These are phyloP conservation scores for Echium plantagineum DNA, from an alignment of 257 asterid species.

Conservation along the genomic window DNA sequence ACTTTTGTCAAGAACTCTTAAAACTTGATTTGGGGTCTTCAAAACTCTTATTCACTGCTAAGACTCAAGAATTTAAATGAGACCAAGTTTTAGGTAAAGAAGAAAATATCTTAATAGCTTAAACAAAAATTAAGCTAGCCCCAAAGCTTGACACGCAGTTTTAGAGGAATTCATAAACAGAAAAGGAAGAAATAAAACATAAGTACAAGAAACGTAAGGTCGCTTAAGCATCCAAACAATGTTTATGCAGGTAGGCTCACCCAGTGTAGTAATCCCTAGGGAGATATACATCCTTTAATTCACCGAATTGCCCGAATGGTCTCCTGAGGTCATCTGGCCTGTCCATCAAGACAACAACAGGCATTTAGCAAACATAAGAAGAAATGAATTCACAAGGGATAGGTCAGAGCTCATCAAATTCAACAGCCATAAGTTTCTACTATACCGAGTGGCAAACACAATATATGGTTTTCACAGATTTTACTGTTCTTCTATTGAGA, in stretches of 20 bases:
- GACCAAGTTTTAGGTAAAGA: conserved; percentile 18
- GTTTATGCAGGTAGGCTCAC: conserved; percentile 26
- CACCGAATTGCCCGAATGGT: conserved; percentile 85
- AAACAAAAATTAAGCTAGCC: too few relatives aligned
- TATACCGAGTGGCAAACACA: too few relatives aligned
- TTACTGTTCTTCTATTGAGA: too few relatives aligned
- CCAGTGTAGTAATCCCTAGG: conserved; percentile 87
- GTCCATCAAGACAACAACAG: conserved; percentile 1
- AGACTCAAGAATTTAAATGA: conserved; percentile 27
- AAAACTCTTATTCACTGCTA: conserved; percentile 40
- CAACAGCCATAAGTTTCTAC: not conserved
- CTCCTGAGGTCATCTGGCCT: conserved; percentile 83
- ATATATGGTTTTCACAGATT: too few relatives aligned
- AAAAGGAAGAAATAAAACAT: not conserved
- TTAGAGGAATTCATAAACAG: too few relatives aligned
- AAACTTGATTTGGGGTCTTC: conserved; percentile 29
- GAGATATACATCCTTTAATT: conserved; percentile 65
- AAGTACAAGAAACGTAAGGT: too few relatives aligned
- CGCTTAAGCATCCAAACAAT: too few relatives aligned
- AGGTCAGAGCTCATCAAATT: not conserved
- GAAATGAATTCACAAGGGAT: too few relatives aligned
- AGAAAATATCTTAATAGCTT: not conserved
- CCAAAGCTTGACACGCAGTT: too few relatives aligned
- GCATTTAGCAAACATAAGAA: not conserved
- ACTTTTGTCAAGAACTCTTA: too few relatives aligned